Conservation (phyloP, 1,284 basidiomycete genomes). For the Nidula niveotomentosa region DNA sequence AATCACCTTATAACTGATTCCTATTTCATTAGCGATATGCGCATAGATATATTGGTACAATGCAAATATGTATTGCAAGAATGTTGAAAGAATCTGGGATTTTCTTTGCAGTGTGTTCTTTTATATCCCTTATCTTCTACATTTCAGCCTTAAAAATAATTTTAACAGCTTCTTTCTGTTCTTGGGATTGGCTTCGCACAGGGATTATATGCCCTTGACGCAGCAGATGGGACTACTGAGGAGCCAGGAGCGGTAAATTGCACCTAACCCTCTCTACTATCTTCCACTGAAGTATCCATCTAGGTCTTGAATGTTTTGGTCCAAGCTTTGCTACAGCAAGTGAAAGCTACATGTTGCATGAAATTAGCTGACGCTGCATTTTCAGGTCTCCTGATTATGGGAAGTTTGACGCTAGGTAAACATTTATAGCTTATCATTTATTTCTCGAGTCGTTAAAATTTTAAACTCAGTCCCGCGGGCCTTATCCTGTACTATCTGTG, state of each 20-base stretch:
- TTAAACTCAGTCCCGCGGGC: slow-evolving; percentile 54
- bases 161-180: slow-evolving; percentile 67
- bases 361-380: slow-evolving; percentile 1
- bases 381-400: slow-evolving; percentile 79
- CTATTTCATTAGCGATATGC: background rate
- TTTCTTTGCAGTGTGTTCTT: slow-evolving; percentile 76
- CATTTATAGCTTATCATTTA: slow-evolving; percentile 1
- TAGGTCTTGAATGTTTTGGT: slow-evolving; percentile 77
- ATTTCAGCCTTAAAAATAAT: slow-evolving; percentile 40
- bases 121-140: slow-evolving; percentile 41
- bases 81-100: slow-evolving; percentile 94
- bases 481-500: slow-evolving; percentile 82
- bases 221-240: slow-evolving; percentile 80
- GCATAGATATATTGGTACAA: slow-evolving; percentile 73
- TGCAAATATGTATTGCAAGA: slow-evolving; percentile 84
- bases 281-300: background rate
- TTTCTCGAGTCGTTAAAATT: slow-evolving; percentile 8
- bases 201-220: slow-evolving; percentile 87
- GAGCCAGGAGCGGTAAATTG: slow-evolving; percentile 42
- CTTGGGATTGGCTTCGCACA: slow-evolving; percentile 86
- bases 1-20: background rate
- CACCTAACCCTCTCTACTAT: background rate
- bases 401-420: slow-evolving; percentile 49
- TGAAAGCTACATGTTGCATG: slow-evolving; percentile 5
- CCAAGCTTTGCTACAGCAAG: slow-evolving; percentile 80